Base-by-base conservation (phyloP, 2,329 filamentous ascomycete species). In the Fusarium tjaetaba region DNA sequence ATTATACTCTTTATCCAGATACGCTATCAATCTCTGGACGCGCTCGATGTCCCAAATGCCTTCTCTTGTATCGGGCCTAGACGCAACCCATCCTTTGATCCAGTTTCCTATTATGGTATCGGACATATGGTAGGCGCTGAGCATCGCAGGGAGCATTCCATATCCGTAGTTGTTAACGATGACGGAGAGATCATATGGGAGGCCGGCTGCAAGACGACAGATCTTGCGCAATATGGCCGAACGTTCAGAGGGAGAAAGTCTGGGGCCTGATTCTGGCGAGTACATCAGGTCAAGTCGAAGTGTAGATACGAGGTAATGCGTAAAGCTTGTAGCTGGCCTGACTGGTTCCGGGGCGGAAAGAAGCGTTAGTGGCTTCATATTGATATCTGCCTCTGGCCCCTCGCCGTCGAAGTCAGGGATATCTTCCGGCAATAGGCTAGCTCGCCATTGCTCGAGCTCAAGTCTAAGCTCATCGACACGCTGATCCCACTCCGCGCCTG, bases 21-120 rank as follows among this genome's bases (percentile, higher is more conserved):
- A 73, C 0, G 52, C 36, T 24, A 75, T 61, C 3, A 75, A 14
- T 28, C 66, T 62, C 10, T 73, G 65, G 5, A 69, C 72, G 6
- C 68, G 69, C 5, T 58, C 32, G 4, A 73, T 65, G 28, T 75
- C 71, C 72, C 72, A 75, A 28, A 75, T 75, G 3, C 72, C 72
- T 15, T 75, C 72, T 24, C 70, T 48, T 1, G 65, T 48, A 4
- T 62, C 32, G 9, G 72, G 72, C 14, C 71, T 51, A 2, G 30
- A 26, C 3, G 46, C 49, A 30, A 75, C 56, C 72, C 72, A 75
- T 11, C 30, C 28, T 14, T 53, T 61, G 15, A 75, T 75, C 72
- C 72, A 75, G 1, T 43, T 41, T 8, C 36, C 49, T n/a, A 45
- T 65, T 3, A 15, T 7, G 9, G 67, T 52, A 5, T 72, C 64